Percentiles rank a stretch among this genome's conserved stretches.
Conservation (phyloP, 2,329 filamentous ascomycete genomes). For the Fusarium paranaense region DNA sequence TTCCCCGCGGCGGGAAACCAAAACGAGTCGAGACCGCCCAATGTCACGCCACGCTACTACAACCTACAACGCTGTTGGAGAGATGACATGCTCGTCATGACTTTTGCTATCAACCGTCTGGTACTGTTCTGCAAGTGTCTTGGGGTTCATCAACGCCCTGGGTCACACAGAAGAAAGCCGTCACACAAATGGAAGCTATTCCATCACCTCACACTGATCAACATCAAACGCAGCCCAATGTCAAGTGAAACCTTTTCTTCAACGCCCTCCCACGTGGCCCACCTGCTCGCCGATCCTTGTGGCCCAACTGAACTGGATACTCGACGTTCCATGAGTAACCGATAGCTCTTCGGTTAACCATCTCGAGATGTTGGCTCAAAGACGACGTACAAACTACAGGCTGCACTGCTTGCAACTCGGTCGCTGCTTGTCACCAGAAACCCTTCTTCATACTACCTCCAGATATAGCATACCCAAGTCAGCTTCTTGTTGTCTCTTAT, state of each 20-base stretch:
- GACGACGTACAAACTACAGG: background rate
- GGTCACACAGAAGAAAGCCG: background rate
- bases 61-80: slow-evolving; percentile 10
- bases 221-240: slow-evolving; percentile 22
- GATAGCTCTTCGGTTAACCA: background rate
- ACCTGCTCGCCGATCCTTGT: slow-evolving; percentile 21
- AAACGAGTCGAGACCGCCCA: slow-evolving; percentile 14
- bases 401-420: background rate
- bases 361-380: background rate
- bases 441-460: background rate
- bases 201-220: slow-evolving; percentile 7
- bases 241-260: slow-evolving; percentile 24
- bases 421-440: background rate
- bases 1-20: background rate
- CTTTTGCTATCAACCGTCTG: background rate
- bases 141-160: background rate
- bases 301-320: background rate
- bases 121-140: background rate
- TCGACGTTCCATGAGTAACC: background rate
- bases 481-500: slow-evolving; percentile 10
- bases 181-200: slow-evolving; percentile 1
- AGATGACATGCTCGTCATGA: background rate
- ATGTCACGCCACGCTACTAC: slow-evolving; percentile 27
- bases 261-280: slow-evolving; percentile 36
- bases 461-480: slow-evolving; percentile 17